Base-by-base conservation (phyloP, 495 filamentous ascomycete genomes). In the Bathelium albidoporum region DNA sequence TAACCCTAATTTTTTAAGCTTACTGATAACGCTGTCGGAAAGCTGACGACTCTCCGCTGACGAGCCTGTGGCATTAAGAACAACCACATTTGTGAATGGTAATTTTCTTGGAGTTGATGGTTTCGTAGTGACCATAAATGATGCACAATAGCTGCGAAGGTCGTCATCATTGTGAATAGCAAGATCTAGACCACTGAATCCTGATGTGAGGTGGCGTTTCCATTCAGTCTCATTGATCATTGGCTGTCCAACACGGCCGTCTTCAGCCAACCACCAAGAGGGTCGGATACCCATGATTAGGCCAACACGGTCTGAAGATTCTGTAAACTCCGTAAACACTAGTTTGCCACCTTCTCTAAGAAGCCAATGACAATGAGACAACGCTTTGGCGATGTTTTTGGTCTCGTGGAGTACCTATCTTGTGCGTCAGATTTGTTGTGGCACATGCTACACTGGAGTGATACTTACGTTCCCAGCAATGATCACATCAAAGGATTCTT, bases 151-250 rank as follows among this genome's bases (percentile, higher is more conserved):
- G 49, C 24, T 26, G 24, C 49, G 49, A 26, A 55, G 49, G 24
- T 55, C 49, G 49, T 29, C 49, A 2, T 26, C 29, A 16, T 55
- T 24, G 2, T 29, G 49, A 55, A 55, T 24, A 29, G 29, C 24
- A 32, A 36, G 32, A 59, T 70, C 65, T 12, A 68, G 28, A 22
- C 73, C 73, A 2, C 67, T 69, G 60, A 73, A 75, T 0, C 64
- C 66, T 1, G 65, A 55, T 20, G 49, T 24, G 24, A 55, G 49
- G 24, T 55, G 49, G 22, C 49, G 49, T 55, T 29, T 55, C 49
- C 49, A 55, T 28, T 26, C 49, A 28, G 49, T 29, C 49, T 55
- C 49, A 24, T 55, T 55, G 24, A 55, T 2, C 49, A 55, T 29
- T 28, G 49, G 49, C 24, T 55, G 49, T 7, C 49, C 49, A 55